These are phyloP conservation scores for Fusarium zealandicum DNA, from an alignment of 2,329 filamentous ascomycete genomes.

Conservation along the genomic window DNA sequence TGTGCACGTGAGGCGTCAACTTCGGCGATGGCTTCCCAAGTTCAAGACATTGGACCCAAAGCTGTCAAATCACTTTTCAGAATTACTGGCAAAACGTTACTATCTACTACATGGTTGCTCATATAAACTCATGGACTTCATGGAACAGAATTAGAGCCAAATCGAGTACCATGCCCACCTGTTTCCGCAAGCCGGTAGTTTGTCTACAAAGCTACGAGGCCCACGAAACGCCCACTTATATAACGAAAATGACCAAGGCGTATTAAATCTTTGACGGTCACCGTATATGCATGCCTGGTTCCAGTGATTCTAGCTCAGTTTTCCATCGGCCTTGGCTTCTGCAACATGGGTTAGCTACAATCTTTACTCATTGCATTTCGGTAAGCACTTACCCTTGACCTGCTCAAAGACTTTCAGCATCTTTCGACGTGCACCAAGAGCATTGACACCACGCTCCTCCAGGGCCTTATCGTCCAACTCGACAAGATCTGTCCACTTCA, in stretches of 20 bases:
- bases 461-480: slow-evolving; percentile 92
- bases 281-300: slow-evolving; percentile 16
- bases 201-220: slow-evolving; percentile 11
- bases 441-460: slow-evolving; percentile 92
- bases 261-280: slow-evolving; percentile 12
- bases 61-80: neutral
- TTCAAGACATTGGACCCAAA: neutral
- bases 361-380: neutral
- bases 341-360: slow-evolving; percentile 30
- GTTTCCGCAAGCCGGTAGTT: slow-evolving; percentile 4
- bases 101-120: slow-evolving; percentile 24
- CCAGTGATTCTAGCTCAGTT: slow-evolving; percentile 57
- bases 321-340: slow-evolving; percentile 79
- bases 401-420: slow-evolving; percentile 99
- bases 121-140: slow-evolving; percentile 12
- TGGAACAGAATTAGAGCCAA: slow-evolving; percentile 21
- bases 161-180: slow-evolving; percentile 8
- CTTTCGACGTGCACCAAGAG: slow-evolving; percentile 91
- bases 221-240: slow-evolving; percentile 6
- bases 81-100: slow-evolving; percentile 19
- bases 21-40: too few species aligned
- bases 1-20: too few species aligned
- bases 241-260: slow-evolving; percentile 8
- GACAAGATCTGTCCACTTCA: slow-evolving; percentile 94
- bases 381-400: slow-evolving; percentile 70